Base-by-base conservation (phyloP, 1,284 basidiomycete species). In the Trichosporon asahii region DNA sequence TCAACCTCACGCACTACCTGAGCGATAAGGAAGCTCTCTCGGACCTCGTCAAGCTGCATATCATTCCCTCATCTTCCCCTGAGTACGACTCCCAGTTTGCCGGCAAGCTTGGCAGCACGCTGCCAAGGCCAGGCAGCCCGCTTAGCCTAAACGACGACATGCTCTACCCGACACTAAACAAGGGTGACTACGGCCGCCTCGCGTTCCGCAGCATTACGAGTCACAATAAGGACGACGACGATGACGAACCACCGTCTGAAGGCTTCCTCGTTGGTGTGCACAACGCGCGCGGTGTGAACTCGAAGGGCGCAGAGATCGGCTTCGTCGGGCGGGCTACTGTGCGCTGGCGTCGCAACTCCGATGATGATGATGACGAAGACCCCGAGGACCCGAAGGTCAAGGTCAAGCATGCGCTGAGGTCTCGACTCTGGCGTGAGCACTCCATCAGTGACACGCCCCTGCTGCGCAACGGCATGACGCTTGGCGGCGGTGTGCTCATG, bases 191-290 rank as follows among this genome's bases (percentile, higher is more conserved):
- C 76, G 94, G 93, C 0, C 90, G 93, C 76, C 83, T 98, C 60
- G 88, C 92, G 25, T 92, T 98, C 85, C 87, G 90, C 64, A 61
- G 57, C 57, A 33, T 61, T 12, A 31, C 57, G 4, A 33, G 57
- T 27, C 57, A 21, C 57, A 61, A 23, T 31, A 85, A 85, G 70
- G 83, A 82, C 44, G 77, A 79, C 68, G 79, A 74, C 12, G 29
- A 61, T 12, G 23, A 21, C 25, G 55, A 61, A 18, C 57, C 57
- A 4, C 57, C 57, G 15, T n/a, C 27, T 11, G 57, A 31, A 5
- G 57, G 57, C 27, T 93, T 89, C 80, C 84, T 94, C 64, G 90
- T 97, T n/a, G 95, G 96, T 6, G 94, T 98, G 80, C 91, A 91
- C 83, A 91, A 90, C 64, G 94, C 94, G 1, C 86, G 93, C 12